phyloP scores from a whole-genome alignment of 495 filamentous ascomycete species.

The Aspergillus cavernicola region DNA sequence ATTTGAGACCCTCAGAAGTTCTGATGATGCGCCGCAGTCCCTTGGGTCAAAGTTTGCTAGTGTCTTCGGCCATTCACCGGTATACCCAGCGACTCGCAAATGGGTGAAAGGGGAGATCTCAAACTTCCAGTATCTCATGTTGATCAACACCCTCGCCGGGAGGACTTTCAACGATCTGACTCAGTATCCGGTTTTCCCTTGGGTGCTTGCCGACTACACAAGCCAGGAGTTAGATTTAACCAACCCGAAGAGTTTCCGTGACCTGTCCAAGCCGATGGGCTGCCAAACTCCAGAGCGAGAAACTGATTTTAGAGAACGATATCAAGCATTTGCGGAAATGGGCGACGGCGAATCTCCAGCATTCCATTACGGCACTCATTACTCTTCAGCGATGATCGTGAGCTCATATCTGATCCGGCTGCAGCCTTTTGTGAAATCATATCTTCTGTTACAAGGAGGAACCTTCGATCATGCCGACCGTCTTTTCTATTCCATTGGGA shows the following conservation, averaged over 20 bases:
- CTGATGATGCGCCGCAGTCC: conserved; percentile 76
- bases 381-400: conserved; percentile 98
- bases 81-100: conserved; percentile 80
- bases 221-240: conserved; percentile 90
- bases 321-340: conserved; percentile 87
- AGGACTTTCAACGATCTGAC: conserved; percentile 97
- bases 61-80: conserved; percentile 72
- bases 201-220: conserved; percentile 93
- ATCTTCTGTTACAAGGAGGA: conserved; percentile 95
- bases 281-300: conserved; percentile 77
- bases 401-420: conserved; percentile 92
- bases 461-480: conserved; percentile 94
- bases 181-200: conserved; percentile 97
- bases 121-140: conserved; percentile 98
- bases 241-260: conserved; percentile 79
- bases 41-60: conserved; percentile 91
- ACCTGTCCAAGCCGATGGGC: conserved; percentile 94
- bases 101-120: conserved; percentile 95
- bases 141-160: conserved; percentile 95
- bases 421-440: conserved; percentile 94
- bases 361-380: conserved; percentile 98
- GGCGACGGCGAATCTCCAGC: conserved; percentile 71
- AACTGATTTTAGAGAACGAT: conserved; percentile 74
- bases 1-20: conserved; percentile 75
- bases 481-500: conserved; percentile 88